Evolutionary conservation across 345 rosid genomes (phyloP).

Genomic region (rapeseed (Brassica napus)): DNA sequence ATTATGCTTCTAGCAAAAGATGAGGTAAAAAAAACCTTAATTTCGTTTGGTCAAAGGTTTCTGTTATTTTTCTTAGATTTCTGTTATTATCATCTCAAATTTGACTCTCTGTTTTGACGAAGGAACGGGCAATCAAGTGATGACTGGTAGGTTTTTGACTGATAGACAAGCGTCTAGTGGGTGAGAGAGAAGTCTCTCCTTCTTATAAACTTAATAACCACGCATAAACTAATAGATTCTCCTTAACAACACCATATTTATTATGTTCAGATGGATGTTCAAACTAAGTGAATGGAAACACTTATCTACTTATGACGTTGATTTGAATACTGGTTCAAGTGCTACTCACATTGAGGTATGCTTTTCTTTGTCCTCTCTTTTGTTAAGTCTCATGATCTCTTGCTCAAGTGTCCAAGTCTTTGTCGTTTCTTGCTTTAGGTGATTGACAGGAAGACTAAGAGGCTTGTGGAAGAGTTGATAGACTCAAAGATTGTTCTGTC

Average conservation of each 20-base stretch:
- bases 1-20: not conserved
- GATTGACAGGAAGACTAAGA: conserved; percentile 73
- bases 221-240: not conserved
- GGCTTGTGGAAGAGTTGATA: conserved; percentile 89
- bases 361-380: conserved; percentile 22
- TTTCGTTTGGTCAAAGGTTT: not conserved
- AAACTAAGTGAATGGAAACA: conserved; percentile 96
- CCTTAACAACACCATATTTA: not conserved
- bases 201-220: not conserved
- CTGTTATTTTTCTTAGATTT: not conserved
- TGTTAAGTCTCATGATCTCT: not conserved
- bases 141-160: conserved; percentile 82
- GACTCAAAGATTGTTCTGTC: conserved; percentile 83
- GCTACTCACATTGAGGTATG: conserved; percentile 86
- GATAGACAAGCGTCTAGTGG: conserved; percentile 87
- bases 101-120: conserved; percentile 64
- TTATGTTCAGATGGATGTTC: conserved; percentile 71
- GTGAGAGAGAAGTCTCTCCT: conserved; percentile 33
- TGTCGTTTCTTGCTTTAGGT: conserved; percentile 55
- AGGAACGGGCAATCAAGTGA: conserved; percentile 80
- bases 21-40: not conserved
- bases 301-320: conserved; percentile 79
- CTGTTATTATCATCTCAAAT: not conserved
- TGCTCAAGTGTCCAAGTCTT: not conserved
- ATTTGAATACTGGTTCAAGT: conserved; percentile 83